Base-by-base conservation (phyloP, 148 eudicot species). In the Gaultheria prostrata region DNA sequence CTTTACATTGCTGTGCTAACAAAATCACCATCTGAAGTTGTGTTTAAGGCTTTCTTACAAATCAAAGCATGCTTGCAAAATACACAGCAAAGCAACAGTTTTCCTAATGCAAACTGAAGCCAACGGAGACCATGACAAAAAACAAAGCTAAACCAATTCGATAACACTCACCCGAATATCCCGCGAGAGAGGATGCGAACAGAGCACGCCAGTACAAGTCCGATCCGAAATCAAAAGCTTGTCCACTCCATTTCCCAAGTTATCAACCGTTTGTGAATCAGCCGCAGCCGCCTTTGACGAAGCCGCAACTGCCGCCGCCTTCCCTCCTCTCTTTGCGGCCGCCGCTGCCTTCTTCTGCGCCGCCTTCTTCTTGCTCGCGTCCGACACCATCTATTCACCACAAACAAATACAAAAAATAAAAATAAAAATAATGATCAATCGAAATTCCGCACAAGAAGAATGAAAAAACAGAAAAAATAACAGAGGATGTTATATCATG, bases 291-390 rank as follows among this genome's bases (percentile, higher is more conserved):
- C 90, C 78, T 86, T 87, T 2, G 89, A 74, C n/a, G 95, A 82
- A 0, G 89, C 85, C 0, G 92, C 90, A 3, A 91, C 90, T 0
- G 93, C 91, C 0, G 88, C 88, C 0, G 93, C 87, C 85, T 96
- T 96, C 1, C 92, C 94, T 56, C 97, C 98, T 87, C 98, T 94
- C 89, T 94, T 94, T 0, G 98, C 98, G 3, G 97, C 98, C 0
- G 99, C 99, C 0, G 99, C 99, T 3, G 99, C 98, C 92, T 96
- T 96, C 90, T 96, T 96, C 91, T 93, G 97, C 4, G 95, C 95
- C 4, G 93, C 99, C 92, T 93, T 96, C 94, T 96, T 96, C 94
- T 96, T 96, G 82, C 99, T 96, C 28, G 99, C 99, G 86, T 96
- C 99, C 2, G 99, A 96, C 86, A 96, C 99, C 99, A 96, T 96